These are phyloP conservation scores for Beauveria sp. DNA, from an alignment of 2,329 filamentous ascomycete genomes.

Conservation along the genomic window DNA sequence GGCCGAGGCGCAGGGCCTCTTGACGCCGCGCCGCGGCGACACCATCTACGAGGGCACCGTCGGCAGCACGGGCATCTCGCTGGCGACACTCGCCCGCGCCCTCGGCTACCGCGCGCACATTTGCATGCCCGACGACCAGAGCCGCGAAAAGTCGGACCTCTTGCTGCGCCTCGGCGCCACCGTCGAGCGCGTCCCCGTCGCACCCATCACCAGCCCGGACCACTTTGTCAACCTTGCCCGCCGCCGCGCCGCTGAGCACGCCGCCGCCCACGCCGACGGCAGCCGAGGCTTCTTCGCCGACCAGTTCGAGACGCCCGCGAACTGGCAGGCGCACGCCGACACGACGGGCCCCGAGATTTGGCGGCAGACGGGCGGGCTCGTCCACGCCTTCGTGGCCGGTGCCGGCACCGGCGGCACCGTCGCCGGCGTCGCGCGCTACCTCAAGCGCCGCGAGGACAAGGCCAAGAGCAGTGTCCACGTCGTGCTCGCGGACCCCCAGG, in stretches of 20 bases:
- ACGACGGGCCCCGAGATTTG: slow-evolving; percentile 88
- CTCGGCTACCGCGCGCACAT: slow-evolving; percentile 90
- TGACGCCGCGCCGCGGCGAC: slow-evolving; percentile 76
- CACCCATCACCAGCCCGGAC: slow-evolving; percentile 83
- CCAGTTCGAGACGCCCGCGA: slow-evolving; percentile 88
- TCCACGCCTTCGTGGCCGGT: slow-evolving; percentile 88
- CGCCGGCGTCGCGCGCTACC: slow-evolving; percentile 72
- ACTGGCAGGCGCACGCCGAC: slow-evolving; percentile 76
- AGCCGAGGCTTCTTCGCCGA: slow-evolving; percentile 89
- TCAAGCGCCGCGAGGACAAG: slow-evolving; percentile 55
- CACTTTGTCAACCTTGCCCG: slow-evolving; percentile 94
- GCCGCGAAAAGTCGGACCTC: slow-evolving; percentile 79
- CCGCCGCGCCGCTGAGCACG: slow-evolving; percentile 68
- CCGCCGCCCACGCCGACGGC: slow-evolving; percentile 41
- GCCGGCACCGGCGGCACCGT: slow-evolving; percentile 94
- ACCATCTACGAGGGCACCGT: slow-evolving; percentile 97
- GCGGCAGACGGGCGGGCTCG: slow-evolving; percentile 60
- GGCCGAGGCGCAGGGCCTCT: slow-evolving; percentile 69
- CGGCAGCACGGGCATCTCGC: slow-evolving; percentile 89
- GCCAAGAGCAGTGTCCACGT: slow-evolving; percentile 49
- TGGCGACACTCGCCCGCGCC: slow-evolving; percentile 81
- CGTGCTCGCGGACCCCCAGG: slow-evolving; percentile 87
- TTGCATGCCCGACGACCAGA: slow-evolving; percentile 93
- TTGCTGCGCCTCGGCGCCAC: slow-evolving; percentile 82
- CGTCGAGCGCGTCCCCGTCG: slow-evolving; percentile 86